Evolutionary conservation across 1,284 basidiomycete genomes (phyloP), one percentile per base, ranked within the genome.

Genomic region (Trichosporon sp.): DNA sequence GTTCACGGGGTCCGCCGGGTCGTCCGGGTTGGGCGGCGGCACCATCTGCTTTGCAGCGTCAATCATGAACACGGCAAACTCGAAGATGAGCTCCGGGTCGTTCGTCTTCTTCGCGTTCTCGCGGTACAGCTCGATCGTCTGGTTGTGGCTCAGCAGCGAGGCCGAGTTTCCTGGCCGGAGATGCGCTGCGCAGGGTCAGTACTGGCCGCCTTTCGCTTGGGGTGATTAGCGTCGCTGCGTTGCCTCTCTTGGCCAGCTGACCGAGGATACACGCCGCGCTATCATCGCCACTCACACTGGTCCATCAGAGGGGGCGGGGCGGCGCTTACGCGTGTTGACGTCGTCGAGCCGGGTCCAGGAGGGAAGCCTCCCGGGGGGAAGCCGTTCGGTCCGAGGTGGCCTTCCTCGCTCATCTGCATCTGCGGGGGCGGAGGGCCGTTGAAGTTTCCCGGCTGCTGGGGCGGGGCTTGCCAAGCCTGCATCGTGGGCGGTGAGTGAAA

Each of bases 51-150:
- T 95, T 67, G 92, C 91, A 38, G 95, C 93, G 80, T 98, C 97
- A 77, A 99, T 91, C 92, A 98, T 95, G 86, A 99, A 98, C 15
- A 96, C 93, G 65, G 95, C 93, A 76, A 99, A 96, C 83, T 99
- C 96, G 85, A 96, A 99, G 81, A 96, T 96, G 70, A 98, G 86
- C 80, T 97, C 93, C 0, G 96, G 95, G 83, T 99, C 95, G 85
- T 98, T 95, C 0, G 95, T 97, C 86, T 98, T 99, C 85, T 97
- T 98, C 29, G 96, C 96, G 81, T 99, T 99, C 62, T 91, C 89
- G 56, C 97, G 91, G 85, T 99, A 99, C 69, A 97, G 89, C 82
- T 98, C 94, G 70, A 99, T 89, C 2, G 96, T 99, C 75, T 92
- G 92, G 83, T 94, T 92, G 83, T 98, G 93, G 1, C 92, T 93